A percentile compares a stretch with the other conserved stretches of the same genome.
These are phyloP conservation scores for Schizochytrium sp. DNA, from an alignment of 108 stramenopile species.

Conservation along the genomic window DNA sequence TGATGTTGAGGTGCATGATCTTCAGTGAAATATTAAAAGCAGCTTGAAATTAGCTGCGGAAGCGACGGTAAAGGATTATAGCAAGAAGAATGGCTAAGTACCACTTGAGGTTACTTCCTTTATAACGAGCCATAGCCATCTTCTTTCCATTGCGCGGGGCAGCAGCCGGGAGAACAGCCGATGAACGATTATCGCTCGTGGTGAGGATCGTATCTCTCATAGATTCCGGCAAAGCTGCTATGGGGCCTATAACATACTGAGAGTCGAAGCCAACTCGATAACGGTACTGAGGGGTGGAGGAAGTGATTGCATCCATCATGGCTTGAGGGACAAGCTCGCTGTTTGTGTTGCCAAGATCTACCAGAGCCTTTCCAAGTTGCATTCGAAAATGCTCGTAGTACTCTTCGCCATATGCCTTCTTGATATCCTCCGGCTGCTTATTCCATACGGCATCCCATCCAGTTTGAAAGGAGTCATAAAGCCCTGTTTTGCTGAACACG, in stretches of 20 bases:
- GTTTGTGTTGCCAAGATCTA: conserved; percentile 55
- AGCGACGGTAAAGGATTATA: conserved; percentile 44
- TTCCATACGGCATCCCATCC: conserved; percentile 39
- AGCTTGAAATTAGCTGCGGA: background rate
- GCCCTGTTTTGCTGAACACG: conserved; percentile 58
- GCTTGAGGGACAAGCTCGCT: conserved; percentile 35
- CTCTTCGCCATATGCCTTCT: conserved; percentile 3
- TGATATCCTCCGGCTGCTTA: conserved; percentile 45
- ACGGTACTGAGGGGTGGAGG: conserved; percentile 34
- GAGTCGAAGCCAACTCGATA: conserved; percentile 54
- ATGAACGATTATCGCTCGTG: background rate
- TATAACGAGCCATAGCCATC: conserved; percentile 1
- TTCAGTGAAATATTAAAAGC: too few species aligned
- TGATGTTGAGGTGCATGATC: too few species aligned
- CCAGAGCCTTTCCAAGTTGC: conserved; percentile 29
- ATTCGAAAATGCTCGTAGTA: background rate
- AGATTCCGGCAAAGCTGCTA: background rate
- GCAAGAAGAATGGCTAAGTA: background rate
- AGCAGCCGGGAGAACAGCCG: background rate
- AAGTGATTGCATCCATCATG: conserved; percentile 53
- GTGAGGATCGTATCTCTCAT: conserved; percentile 7
- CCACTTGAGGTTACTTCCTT: conserved; percentile 6
- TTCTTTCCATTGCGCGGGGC: conserved; percentile 26
- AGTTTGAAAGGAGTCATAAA: conserved; percentile 12
- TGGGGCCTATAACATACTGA: background rate